Percentiles rank a stretch among this genome's conserved stretches.
Evolutionary conservation across 768 basidiomycete species (phyloP).

Genomic region (Auricularia auricula-judae): DNA sequence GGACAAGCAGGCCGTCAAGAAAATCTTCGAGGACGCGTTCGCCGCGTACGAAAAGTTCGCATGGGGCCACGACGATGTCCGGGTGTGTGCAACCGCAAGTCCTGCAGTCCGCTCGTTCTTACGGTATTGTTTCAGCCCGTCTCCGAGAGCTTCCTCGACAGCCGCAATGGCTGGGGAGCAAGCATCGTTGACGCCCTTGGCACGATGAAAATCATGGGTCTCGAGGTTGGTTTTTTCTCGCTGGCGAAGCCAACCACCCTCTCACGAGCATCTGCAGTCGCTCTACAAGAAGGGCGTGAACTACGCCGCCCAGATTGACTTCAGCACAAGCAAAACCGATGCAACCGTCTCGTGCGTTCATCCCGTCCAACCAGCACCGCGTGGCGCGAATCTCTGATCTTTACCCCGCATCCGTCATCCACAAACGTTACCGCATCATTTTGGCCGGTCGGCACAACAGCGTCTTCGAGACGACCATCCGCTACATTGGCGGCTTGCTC

Average conservation of each 20-base stretch:
- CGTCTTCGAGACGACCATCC: conserved; percentile 63
- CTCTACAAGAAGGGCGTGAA: conserved; percentile 47
- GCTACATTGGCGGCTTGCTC: conserved; percentile 55
- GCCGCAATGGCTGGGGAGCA: conserved; percentile 63
- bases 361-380: neutral
- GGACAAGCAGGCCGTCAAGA: conserved; percentile 28
- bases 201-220: conserved; percentile 73
- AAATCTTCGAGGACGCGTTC: conserved; percentile 43
- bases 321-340: neutral
- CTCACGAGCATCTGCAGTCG: conserved; percentile 22
- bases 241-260: neutral
- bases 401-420: neutral
- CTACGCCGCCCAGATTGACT: conserved; percentile 33
- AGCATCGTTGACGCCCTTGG: conserved; percentile 76
- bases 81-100: conserved; percentile 1
- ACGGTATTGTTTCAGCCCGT: neutral
- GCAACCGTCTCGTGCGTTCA: neutral
- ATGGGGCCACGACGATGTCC: conserved; percentile 25
- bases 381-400: neutral
- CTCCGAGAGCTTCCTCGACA: conserved; percentile 25
- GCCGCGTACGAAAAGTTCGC: conserved; percentile 35
- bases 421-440: neutral
- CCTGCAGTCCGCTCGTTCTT: neutral
- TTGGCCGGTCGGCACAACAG: neutral
- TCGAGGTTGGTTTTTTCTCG: conserved; percentile 28